Percentiles rank a stretch among this genome's conserved stretches.
Conservation (phyloP, 139 green algal species). For the Ettlia oleoabundans region DNA sequence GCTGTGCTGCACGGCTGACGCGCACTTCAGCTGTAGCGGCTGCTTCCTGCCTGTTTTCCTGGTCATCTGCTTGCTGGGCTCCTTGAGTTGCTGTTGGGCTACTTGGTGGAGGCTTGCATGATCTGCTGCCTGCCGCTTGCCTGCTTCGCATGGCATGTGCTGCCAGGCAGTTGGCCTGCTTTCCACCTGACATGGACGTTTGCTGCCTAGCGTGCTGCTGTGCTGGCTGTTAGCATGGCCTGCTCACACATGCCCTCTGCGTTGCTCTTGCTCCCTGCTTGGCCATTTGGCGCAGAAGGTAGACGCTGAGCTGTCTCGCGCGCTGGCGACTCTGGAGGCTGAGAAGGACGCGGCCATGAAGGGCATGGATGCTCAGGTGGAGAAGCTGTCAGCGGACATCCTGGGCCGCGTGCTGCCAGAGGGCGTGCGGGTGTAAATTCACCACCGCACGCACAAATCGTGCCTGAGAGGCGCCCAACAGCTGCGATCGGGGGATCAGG, state of each 20-base stretch:
- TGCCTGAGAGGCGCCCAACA: too few species aligned
- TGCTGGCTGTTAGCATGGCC: too few species aligned
- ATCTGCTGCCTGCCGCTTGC: neutral
- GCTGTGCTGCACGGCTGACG: neutral
- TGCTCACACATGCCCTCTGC: too few species aligned
- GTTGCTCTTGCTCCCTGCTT: too few species aligned
- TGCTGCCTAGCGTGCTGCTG: too few species aligned
- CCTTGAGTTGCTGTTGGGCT: neutral
- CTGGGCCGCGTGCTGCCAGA: conserved; percentile 83
- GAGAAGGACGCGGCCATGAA: conserved; percentile 76
- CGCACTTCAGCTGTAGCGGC: too few species aligned
- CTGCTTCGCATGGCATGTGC: neutral
- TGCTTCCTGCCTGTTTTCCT: too few species aligned
- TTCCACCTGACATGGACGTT: too few species aligned
- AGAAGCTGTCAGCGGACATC: conserved; percentile 82
- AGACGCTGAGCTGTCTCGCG: conserved; percentile 64
- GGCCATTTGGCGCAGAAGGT: conserved; percentile 58
- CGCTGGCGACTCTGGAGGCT: conserved; percentile 71
- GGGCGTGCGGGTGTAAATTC: conserved; percentile 74
- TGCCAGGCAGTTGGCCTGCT: neutral
- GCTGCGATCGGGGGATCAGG: too few species aligned
- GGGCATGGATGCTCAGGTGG: conserved; percentile 78
- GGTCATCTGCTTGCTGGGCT: neutral
- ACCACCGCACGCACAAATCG: neutral
- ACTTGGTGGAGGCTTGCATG: too few species aligned